These are phyloP conservation scores for Neonectria coccinea DNA, from an alignment of 2,329 filamentous ascomycete species.

Conservation along the genomic window DNA sequence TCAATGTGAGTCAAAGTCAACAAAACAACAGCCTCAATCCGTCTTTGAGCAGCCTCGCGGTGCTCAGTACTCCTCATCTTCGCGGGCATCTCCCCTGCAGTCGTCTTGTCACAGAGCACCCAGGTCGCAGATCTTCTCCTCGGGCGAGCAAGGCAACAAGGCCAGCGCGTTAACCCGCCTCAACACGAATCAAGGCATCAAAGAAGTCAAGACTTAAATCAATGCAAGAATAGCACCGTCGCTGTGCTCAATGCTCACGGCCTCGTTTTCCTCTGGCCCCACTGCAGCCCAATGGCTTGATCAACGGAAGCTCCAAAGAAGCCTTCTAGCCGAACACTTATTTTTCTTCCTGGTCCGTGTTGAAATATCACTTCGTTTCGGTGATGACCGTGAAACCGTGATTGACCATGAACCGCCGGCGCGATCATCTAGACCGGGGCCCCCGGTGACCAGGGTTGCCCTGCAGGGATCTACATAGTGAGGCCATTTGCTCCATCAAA, in stretches of 20 bases:
- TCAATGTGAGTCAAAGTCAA: constrained; percentile 19
- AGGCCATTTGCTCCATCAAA: constrained; percentile 37
- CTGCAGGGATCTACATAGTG: constrained; percentile 31
- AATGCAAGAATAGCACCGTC: neutral
- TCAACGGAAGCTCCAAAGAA: constrained; percentile 32
- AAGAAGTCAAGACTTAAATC: neutral
- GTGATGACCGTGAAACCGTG: constrained; percentile 43
- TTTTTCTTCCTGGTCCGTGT: neutral
- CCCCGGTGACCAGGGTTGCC: constrained; percentile 26
- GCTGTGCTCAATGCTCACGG: neutral
- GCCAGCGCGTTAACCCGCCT: constrained; percentile 10
- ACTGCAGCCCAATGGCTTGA: neutral
- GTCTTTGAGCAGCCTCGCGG: constrained; percentile 4
- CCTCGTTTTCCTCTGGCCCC: neutral
- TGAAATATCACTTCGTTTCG: constrained; percentile 30
- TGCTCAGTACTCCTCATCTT: neutral
- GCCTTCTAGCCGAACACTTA: constrained; percentile 28
- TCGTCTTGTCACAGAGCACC: constrained; percentile 4
- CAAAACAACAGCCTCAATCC: constrained; percentile 1
- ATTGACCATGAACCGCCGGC: constrained; percentile 26
- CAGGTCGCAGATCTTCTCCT: constrained; percentile 9
- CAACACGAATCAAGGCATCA: constrained; percentile 6
- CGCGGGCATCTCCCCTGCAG: constrained; percentile 16
- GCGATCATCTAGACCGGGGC: constrained; percentile 32
- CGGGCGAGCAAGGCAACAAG: neutral